These are phyloP conservation scores for Meyerozyma elateridarum DNA, from an alignment of 1,139 yeast genomes.

Conservation along the genomic window DNA sequence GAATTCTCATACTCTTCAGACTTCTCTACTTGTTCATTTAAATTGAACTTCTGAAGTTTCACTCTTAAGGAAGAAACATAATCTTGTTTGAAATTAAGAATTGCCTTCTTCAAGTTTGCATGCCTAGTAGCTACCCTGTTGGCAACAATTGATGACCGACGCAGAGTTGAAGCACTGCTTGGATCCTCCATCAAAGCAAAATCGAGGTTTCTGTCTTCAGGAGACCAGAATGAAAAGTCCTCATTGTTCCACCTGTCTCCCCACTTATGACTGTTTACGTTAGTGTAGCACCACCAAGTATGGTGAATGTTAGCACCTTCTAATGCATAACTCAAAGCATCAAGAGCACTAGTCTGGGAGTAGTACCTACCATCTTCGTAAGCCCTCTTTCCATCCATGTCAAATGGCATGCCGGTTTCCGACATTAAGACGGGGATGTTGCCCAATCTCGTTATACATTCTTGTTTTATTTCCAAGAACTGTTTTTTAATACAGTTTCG, in stretches of 20 bases:
- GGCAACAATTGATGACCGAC: constrained; percentile 1
- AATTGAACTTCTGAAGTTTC: neutral
- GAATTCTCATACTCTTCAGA: too few species aligned
- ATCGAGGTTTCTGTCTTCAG: constrained; percentile 47
- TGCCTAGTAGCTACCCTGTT: neutral
- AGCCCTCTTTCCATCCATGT: constrained; percentile 77
- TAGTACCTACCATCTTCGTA: constrained; percentile 59
- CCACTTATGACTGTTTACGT: constrained; percentile 66
- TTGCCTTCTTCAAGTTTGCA: neutral
- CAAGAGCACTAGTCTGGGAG: constrained; percentile 77
- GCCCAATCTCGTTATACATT: constrained; percentile 59
- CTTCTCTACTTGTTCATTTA: neutral
- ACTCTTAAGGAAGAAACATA: neutral
- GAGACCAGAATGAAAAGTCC: constrained; percentile 83
- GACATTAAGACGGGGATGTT: constrained; percentile 70
- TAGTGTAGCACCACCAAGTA: constrained; percentile 83
- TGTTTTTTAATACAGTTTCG: constrained; percentile 68
- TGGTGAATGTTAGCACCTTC: constrained; percentile 70
- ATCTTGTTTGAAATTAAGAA: neutral
- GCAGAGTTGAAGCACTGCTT: neutral
- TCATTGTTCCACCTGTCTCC: constrained; percentile 95
- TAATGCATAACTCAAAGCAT: constrained; percentile 73
- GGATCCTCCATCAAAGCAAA: constrained; percentile 13
- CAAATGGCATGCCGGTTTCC: constrained; percentile 97
- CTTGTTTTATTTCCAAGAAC: constrained; percentile 56